These are phyloP conservation scores for Apostasia shenzhenica DNA, from an alignment of 106 monocot species.

Conservation along the genomic window DNA sequence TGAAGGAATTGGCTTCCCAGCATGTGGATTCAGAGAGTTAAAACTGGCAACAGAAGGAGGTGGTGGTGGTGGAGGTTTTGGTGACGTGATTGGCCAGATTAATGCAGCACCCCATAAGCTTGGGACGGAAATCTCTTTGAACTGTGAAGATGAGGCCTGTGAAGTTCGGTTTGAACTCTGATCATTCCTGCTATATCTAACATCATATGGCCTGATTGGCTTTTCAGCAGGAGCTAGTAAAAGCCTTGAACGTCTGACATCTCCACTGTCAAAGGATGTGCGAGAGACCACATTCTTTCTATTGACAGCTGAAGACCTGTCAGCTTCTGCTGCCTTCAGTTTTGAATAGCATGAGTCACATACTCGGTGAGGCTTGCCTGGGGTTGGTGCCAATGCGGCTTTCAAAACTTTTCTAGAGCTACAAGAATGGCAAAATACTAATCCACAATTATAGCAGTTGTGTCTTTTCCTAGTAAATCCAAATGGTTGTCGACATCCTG, in stretches of 20 bases:
- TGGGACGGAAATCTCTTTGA: slow-evolving; percentile 54
- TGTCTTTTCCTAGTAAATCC: slow-evolving; percentile 83
- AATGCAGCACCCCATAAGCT: slow-evolving; percentile 31
- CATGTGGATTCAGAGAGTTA: slow-evolving; percentile 16
- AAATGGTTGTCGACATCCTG: slow-evolving; percentile 78
- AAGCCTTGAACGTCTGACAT: slow-evolving; percentile 44
- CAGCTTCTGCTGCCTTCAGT: slow-evolving; percentile 23
- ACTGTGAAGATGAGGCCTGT: slow-evolving; percentile 34
- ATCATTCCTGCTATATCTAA: slow-evolving; percentile 33
- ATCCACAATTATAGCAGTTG: slow-evolving; percentile 76
- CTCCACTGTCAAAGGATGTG: slow-evolving; percentile 15
- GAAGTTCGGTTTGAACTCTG: slow-evolving; percentile 4
- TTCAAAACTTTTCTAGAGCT: slow-evolving; percentile 60
- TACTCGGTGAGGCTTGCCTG: slow-evolving; percentile 80
- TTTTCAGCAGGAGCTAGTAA: slow-evolving; percentile 29
- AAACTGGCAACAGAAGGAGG: slow-evolving; percentile 22
- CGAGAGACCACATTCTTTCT: slow-evolving; percentile 43
- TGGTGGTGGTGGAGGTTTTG: slow-evolving; percentile 16
- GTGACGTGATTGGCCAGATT: slow-evolving; percentile 42
- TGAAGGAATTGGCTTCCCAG: slow-evolving; percentile 32
- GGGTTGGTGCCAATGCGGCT: slow-evolving; percentile 68
- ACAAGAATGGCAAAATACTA: slow-evolving; percentile 76
- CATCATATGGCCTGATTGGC: neutral
- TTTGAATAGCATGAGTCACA: slow-evolving; percentile 67
- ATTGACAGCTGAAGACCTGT: slow-evolving; percentile 8